Evolutionary conservation across 179 eudicot genomes (phyloP).

Genomic region (Silene coronaria): DNA sequence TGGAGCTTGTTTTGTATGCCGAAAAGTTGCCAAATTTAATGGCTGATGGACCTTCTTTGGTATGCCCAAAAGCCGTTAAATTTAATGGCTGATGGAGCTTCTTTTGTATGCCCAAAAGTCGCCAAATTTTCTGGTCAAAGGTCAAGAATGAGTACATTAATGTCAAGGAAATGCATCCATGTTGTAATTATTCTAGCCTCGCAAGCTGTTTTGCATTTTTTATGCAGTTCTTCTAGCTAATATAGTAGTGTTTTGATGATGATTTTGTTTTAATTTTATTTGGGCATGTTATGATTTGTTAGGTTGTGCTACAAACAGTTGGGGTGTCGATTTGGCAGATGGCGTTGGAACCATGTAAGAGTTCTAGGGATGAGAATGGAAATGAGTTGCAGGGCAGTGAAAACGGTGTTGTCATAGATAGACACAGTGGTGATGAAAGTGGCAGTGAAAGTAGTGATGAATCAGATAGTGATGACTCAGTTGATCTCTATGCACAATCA

Average conservation of each 20-base stretch:
- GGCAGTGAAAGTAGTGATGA: constrained; percentile 49
- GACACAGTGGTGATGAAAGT: constrained; percentile 29
- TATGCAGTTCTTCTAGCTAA: neutral
- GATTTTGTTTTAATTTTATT: neutral
- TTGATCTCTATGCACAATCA: constrained; percentile 39
- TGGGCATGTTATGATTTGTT: constrained; percentile 16
- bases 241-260: neutral
- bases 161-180: too few relatives aligned
- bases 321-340: constrained; percentile 93
- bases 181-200: too few relatives aligned
- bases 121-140: too few relatives aligned
- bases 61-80: too few relatives aligned
- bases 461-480: constrained; percentile 45
- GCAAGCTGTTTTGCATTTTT: neutral
- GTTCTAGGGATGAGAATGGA: constrained; percentile 1
- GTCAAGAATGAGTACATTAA: too few relatives aligned
- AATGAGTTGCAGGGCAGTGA: constrained; percentile 27
- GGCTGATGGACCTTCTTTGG: too few relatives aligned
- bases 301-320: constrained; percentile 72
- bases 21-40: too few relatives aligned
- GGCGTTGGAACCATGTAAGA: constrained; percentile 50
- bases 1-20: too few relatives aligned
- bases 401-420: constrained; percentile 48
- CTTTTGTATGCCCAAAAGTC: too few relatives aligned
- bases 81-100: too few relatives aligned